phyloP scores from a whole-genome alignment of 1,284 basidiomycete genomes.

The Cystobasidium sp. region DNA sequence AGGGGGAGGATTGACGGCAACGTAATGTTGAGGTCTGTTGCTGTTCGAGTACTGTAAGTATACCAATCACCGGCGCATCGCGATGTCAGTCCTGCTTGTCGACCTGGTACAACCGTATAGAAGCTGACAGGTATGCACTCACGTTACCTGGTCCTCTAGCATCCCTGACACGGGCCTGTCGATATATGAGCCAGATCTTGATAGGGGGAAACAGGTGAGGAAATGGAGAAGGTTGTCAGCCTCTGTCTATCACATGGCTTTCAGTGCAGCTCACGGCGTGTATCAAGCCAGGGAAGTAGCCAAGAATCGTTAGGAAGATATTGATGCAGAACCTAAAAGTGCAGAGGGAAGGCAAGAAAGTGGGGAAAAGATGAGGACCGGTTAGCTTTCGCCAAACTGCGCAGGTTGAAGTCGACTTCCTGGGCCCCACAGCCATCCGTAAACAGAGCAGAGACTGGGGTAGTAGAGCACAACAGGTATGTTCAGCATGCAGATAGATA shows the following conservation, averaged over 20 bases:
- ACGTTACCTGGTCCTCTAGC: constrained; percentile 12
- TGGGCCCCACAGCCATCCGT: constrained; percentile 30
- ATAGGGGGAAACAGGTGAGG: not conserved
- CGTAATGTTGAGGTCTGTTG: constrained; percentile 18
- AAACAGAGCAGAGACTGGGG: constrained; percentile 10
- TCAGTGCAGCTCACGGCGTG: constrained; percentile 16
- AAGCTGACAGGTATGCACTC: not conserved
- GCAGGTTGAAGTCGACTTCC: too few species aligned
- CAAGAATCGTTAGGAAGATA: constrained; percentile 12
- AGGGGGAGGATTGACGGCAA: constrained; percentile 21
- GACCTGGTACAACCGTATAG: not conserved
- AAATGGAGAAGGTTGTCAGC: not conserved
- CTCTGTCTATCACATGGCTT: not conserved
- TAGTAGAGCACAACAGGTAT: not conserved
- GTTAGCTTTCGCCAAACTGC: too few species aligned
- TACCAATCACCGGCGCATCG: not conserved
- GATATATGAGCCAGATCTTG: constrained; percentile 30
- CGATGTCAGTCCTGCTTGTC: not conserved
- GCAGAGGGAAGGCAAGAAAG: too few species aligned
- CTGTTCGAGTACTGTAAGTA: not conserved
- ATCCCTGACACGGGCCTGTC: constrained; percentile 8
- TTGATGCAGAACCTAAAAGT: constrained; percentile 18
- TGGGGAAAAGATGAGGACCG: too few species aligned
- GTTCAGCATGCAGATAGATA: not conserved
- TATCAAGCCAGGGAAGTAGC: constrained; percentile 34